A percentile compares a stretch with the other conserved stretches of the same genome.
Evolutionary conservation across 805 yeast species (phyloP).

Genomic region (Spathaspora arborariae): DNA sequence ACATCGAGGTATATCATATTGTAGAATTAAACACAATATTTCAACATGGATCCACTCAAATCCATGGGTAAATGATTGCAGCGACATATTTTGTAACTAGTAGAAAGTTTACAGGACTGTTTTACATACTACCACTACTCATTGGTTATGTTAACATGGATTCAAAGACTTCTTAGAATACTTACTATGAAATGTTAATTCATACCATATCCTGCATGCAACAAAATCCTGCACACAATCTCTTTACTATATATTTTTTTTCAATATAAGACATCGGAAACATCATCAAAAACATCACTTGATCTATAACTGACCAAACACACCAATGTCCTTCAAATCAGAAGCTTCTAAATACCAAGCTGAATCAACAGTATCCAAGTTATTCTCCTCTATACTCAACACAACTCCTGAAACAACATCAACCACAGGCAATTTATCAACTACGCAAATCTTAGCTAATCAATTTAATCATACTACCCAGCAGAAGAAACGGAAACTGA

Average conservation of each 20-base stretch:
- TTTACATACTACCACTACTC: too few species aligned
- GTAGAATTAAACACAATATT: too few species aligned
- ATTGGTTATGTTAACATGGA: too few species aligned
- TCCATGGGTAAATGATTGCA: too few species aligned
- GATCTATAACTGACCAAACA: background rate
- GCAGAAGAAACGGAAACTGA: slow-evolving; percentile 19
- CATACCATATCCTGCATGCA: background rate
- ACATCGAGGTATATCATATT: too few species aligned
- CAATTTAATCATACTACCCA: slow-evolving; percentile 15
- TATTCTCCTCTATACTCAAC: slow-evolving; percentile 17
- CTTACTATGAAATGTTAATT: too few species aligned
- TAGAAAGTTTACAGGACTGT: too few species aligned
- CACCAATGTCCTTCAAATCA: slow-evolving; percentile 23
- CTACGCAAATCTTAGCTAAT: slow-evolving; percentile 18
- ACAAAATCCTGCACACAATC: background rate
- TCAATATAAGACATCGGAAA: background rate
- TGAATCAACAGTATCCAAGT: slow-evolving; percentile 37
- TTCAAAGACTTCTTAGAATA: too few species aligned
- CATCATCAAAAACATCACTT: too few species aligned
- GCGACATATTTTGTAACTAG: too few species aligned
- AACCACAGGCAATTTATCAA: background rate
- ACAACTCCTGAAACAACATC: slow-evolving; percentile 1
- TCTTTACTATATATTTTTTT: background rate
- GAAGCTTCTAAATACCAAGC: slow-evolving; percentile 32
- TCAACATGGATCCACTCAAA: too few species aligned